These are phyloP conservation scores for Agaricus subrufescens DNA, from an alignment of 768 basidiomycete genomes.

Conservation along the genomic window DNA sequence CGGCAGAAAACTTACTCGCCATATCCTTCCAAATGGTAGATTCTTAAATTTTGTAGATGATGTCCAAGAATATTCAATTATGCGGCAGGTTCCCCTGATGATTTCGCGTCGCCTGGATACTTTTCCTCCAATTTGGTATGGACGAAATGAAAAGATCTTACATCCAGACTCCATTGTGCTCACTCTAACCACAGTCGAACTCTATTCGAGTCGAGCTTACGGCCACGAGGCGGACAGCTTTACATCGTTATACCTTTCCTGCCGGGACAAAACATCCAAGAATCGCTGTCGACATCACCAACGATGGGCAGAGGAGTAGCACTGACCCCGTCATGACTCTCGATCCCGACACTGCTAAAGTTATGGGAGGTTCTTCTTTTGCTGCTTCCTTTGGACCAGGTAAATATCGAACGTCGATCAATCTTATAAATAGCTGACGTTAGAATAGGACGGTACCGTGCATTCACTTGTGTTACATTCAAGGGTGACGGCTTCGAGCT, in stretches of 20 bases:
- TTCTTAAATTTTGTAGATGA: background rate
- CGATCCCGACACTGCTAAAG: conserved; percentile 43
- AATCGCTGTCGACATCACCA: conserved; percentile 56
- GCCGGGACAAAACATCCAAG: conserved; percentile 42
- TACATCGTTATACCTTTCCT: conserved; percentile 58
- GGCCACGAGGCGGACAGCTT: conserved; percentile 51
- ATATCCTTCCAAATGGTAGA: conserved; percentile 45
- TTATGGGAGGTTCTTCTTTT: conserved; percentile 45
- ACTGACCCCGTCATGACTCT: conserved; percentile 43
- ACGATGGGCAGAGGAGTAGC: conserved; percentile 53
- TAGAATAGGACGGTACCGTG: conserved; percentile 42
- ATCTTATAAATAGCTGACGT: background rate
- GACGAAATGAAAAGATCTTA: background rate
- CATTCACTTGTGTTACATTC: conserved; percentile 60
- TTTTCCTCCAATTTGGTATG: conserved; percentile 56
- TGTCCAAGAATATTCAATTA: background rate
- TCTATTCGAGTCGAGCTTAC: conserved; percentile 56
- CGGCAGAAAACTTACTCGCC: conserved; percentile 41
- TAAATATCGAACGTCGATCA: conserved; percentile 7
- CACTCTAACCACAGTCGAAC: conserved; percentile 34
- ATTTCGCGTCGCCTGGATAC: conserved; percentile 61
- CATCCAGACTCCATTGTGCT: background rate
- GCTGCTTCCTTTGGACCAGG: conserved; percentile 55
- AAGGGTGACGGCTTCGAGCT: conserved; percentile 45
- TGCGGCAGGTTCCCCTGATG: conserved; percentile 47